Evolutionary conservation across 495 filamentous ascomycete species (phyloP), one percentile per base, ranked within the genome.

Genomic region (Sordaria brevicollis): DNA sequence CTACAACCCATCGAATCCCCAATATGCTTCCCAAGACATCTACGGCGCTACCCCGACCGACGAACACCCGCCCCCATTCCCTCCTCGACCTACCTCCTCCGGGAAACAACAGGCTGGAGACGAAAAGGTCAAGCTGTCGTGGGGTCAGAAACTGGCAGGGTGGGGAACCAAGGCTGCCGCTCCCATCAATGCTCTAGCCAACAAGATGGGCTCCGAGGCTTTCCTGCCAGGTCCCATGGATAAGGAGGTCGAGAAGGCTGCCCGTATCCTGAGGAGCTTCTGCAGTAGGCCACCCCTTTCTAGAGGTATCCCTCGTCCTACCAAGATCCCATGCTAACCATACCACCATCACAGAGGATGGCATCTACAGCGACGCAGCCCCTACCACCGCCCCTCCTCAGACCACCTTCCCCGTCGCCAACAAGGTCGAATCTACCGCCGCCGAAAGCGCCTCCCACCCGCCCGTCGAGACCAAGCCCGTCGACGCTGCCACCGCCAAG

Each of bases 181-280:
- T 13, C 90, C 91, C 2, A 86, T 92, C 69, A 92, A 92, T 71
- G 85, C 83, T 21, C 79, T 92, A 1, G 89, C 86, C 4, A 88
- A 92, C 78, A 88, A 87, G 72, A 71, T 81, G 35, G 80, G 78
- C 65, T 76, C 76, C 66, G 92, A 94, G 73, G 87, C 89, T 29
- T 92, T 94, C 77, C 89, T 91, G 85, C 92, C 92, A 15, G 88
- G 89, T 69, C 86, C 88, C 1, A 80, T 95, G 68, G 92, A 94
- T 74, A 92, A 89, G 79, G 92, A 96, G 82, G 89, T 88, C 79
- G 92, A 96, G 72, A 94, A 96, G 81, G 92, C 92, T 9, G 92
- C 92, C 54, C 84, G 92, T 10, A 96, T 96, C 33, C 74, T 96
- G 67, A 86, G 87, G 73, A 90, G 87, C 71, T 96, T 96, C 79